Base-by-base conservation (phyloP, 768 basidiomycete species). In the Pulveroboletus sp. region DNA sequence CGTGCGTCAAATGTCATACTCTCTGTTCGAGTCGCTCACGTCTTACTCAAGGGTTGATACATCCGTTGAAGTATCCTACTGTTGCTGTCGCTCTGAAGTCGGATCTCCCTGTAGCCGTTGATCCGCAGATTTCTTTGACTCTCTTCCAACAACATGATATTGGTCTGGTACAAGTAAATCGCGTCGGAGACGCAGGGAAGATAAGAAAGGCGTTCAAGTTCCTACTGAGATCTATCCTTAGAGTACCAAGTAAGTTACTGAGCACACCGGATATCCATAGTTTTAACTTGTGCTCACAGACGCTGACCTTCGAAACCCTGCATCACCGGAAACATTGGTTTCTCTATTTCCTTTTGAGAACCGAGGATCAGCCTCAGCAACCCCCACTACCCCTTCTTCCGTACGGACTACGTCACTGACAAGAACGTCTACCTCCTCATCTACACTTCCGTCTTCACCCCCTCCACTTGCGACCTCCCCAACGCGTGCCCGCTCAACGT, bases 21-120 rank as follows among this genome's bases (percentile, higher is more conserved):
- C 56, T 38, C 47, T 14, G 24, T 37, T 50, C n/a, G 37, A 46
- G 31, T 46, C 46, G 32, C 53, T 59, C 40, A 52, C 54, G 37
- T 27, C 38, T 45, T 22, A 26, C 37, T 20, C 36, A 58, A 92
- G 89, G 76, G 58, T 69, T 77, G 50, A 85, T 81, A 67, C 72
- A 70, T 58, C 71, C 75, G 44, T 69, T 81, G 61, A 78, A 77
- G 50, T 69, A 86, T 31, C 79, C 87, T 9, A 71, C 79, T 22
- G 76, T 95, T 38, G 86, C 92, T 12, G 73, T 97, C 13, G 91
- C 89, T 5, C 92, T 93, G 72, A 97, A 96, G 67, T 83, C 85
- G 6, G 89, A 95, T 61, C 70, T 86, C 17, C 73, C 74, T 17
- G 72, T 71, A 32, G 71, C 71, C 34, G 73, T 90, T n/a, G 76